These are phyloP conservation scores for Colletotrichum tanaceti DNA, from an alignment of 2,329 filamentous ascomycete genomes.

Conservation along the genomic window DNA sequence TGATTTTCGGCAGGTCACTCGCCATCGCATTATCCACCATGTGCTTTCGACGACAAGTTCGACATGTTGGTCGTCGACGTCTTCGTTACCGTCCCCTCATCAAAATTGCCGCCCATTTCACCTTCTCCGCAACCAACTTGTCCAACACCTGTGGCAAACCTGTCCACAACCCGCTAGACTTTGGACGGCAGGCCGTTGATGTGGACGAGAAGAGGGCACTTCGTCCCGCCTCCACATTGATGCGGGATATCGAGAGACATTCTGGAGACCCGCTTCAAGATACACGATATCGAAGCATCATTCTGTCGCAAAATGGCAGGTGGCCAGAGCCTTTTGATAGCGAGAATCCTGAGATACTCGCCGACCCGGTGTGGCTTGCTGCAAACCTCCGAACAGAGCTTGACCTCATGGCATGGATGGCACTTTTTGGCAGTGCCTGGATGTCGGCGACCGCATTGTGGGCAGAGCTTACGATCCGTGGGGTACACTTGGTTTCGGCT, in stretches of 20 bases:
- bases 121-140: neutral
- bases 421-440: constrained; percentile 14
- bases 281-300: neutral
- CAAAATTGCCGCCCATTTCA: too few relatives aligned
- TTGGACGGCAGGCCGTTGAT: neutral
- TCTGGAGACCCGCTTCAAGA: neutral
- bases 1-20: neutral
- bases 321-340: constrained; percentile 8
- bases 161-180: neutral
- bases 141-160: neutral
- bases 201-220: constrained; percentile 5
- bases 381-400: constrained; percentile 7
- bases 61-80: neutral
- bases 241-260: neutral
- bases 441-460: constrained; percentile 8
- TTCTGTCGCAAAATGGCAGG: neutral
- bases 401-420: constrained; percentile 4
- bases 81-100: neutral
- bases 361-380: constrained; percentile 12
- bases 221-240: neutral
- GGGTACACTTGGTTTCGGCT: neutral
- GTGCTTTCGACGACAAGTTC: too few relatives aligned
- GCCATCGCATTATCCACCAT: neutral
- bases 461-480: constrained; percentile 2
- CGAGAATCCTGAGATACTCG: constrained; percentile 12